Evolutionary conservation across 768 basidiomycete species (phyloP), one percentile per base, ranked within the genome.

Genomic region (Auriscalpium orientale): DNA sequence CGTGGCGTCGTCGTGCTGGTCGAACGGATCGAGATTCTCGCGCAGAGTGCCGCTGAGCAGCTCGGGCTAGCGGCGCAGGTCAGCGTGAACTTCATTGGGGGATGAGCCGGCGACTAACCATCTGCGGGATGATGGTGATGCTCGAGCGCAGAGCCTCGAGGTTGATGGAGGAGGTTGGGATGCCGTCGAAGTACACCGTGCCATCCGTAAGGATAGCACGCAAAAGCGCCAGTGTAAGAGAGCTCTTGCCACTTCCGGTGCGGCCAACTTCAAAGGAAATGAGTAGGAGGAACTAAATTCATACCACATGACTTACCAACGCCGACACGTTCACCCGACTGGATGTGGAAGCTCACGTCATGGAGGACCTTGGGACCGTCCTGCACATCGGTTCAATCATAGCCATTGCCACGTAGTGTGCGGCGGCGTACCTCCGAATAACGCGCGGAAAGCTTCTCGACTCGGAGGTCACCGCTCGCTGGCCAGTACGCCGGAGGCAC

Each of bases 401-500:
- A 43, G 40, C 40, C 4, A 43, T 13, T 13, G 18, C n/a, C 18
- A 18, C 40, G 40, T n/a, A 3, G 40, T 3, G 3, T 18, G 18
- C 1, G 9, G 15, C 4, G 6, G 18, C 67, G 22, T 57, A 72
- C 73, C 3, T 53, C 40, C 21, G 75, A 76, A 58, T 80, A 81
- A 44, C 71, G 68, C 0, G 83, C 83, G 10, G 73, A 76, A 4
- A 84, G 67, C 33, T 77, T 73, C 57, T 84, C 76, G 1, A 82
- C 76, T 4, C 67, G 62, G 18, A 84, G 68, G 12, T 73, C 68
- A 1, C 83, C 83, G 33, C 77, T 79, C 1, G 82, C 72, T 4
- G 83, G 83, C 83, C 83, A 85, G 55, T 82, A 79, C 0, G 83
- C 83, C 7, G 83, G 82, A 4, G 83, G 83, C n/a, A 74, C 65